Base-by-base conservation (phyloP, 352 stramenopile genomes). In the Thalassiosira livingstoniorum region DNA sequence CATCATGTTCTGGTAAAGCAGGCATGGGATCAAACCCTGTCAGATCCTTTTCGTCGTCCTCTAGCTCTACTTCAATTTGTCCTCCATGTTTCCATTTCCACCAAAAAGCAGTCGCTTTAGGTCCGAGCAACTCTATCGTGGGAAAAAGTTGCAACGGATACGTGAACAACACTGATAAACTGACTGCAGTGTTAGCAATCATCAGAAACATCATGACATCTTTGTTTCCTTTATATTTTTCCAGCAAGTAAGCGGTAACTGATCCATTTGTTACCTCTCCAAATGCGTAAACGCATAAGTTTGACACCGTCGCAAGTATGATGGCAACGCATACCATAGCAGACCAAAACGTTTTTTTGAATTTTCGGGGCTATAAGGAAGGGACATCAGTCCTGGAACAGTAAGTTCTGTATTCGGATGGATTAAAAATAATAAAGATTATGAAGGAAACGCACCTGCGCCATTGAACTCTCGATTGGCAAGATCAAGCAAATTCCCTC, bases 401-500 rank as follows among this genome's bases (percentile, higher is more conserved):
- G n/a, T n/a, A n/a, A n/a, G n/a, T n/a, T n/a, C n/a, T n/a, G n/a
- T n/a, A n/a, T n/a, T n/a, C n/a, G n/a, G n/a, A n/a, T n/a, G n/a
- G n/a, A n/a, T n/a, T n/a, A n/a, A n/a, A n/a, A n/a, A n/a, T n/a
- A n/a, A n/a, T n/a, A n/a, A n/a, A n/a, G n/a, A n/a, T n/a, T n/a
- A n/a, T n/a, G n/a, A n/a, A n/a, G n/a, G n/a, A n/a, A n/a, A n/a
- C n/a, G n/a, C n/a, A n/a, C n/a, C n/a, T n/a, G 29, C 25, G 77
- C 74, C 88, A 92, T 92, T 23, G 78, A 55, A n/a, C 70, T 76
- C 75, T 93, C 83, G 23, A 93, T 78, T 13, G 88, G 88, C 29
- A 93, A 58, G 63, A 93, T 86, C 0, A 93, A 54, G 71, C 83
- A 90, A 37, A 93, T 93, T 1, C 88, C 88, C 77, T 93, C 88